Conservation (phyloP, 129 eudicot species). For the Ambrosia artemisiifolia region DNA sequence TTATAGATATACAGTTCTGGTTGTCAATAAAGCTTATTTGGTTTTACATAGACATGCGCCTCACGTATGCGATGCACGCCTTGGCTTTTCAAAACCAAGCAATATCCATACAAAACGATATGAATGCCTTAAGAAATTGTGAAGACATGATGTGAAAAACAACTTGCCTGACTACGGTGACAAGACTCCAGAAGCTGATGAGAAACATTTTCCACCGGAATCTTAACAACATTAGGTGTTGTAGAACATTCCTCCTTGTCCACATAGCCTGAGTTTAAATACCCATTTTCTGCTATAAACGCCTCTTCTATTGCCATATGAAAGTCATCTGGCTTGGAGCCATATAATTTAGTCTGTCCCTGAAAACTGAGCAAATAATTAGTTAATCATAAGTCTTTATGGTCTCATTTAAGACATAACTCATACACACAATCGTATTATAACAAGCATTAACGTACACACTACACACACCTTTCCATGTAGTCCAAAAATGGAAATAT, state of each 20-base stretch:
- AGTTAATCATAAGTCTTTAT: neutral
- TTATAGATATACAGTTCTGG: no score
- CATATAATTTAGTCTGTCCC: conserved; percentile 79
- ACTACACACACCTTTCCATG: conserved; percentile 54
- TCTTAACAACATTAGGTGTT: conserved; percentile 6
- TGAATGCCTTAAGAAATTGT: neutral
- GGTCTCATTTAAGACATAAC: neutral
- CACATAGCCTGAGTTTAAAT: conserved; percentile 22
- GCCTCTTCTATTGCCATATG: conserved; percentile 88
- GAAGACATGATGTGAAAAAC: neutral
- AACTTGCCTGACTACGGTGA: conserved; percentile 25
- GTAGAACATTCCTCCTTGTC: conserved; percentile 12
- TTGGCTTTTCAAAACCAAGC: no score
- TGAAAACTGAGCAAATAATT: conserved; percentile 48
- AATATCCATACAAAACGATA: neutral
- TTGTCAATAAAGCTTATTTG: no score
- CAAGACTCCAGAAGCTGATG: conserved; percentile 14
- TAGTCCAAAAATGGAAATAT: conserved; percentile 73
- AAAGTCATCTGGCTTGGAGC: conserved; percentile 76
- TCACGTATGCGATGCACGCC: no score
- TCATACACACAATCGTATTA: neutral
- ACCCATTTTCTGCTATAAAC: conserved; percentile 53
- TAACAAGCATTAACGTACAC: conserved; percentile 14
- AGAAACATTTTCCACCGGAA: conserved; percentile 6
- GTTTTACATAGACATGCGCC: no score